Evolutionary conservation across 768 basidiomycete species (phyloP), one percentile per base, ranked within the genome.

Genomic region (Russula lepida): DNA sequence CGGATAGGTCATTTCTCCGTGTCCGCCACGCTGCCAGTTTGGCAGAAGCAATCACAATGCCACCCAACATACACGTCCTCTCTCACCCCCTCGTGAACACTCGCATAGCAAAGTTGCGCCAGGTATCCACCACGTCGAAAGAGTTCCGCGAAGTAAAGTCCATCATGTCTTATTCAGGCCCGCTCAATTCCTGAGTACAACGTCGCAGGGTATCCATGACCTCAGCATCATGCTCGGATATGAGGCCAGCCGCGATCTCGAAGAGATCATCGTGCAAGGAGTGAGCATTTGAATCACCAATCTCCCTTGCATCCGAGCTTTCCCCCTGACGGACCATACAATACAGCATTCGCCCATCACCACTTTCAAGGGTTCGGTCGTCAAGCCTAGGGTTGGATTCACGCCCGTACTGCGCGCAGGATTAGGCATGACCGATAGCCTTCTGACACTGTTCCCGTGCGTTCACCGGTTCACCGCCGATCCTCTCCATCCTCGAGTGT

Each of bases 341-440:
- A 15, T 17, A 3, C 58, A 61, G 91, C 72, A 84, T 77, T 86
- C 91, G 0, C 95, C 95, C 1, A 77, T 98, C 17, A 85, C 82
- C 2, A 71, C 82, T 3, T 98, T 92, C 74, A 86, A 78, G 19
- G 95, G 95, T 25, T 82, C 83, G 4, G 73, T 70, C 27, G 80
- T 98, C 72, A 88, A 86, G 66, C 82, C 87, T 8, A 80, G 83
- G 49, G 81, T 98, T 56, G 95, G 92, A 5, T 74, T 98, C 56
- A 86, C 91, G 2, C 95, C 95, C 43, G 92, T 98, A 68, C 77
- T 98, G 58, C 84, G 95, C 41, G 95, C 95, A 32, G 95, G 95
- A 6, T 75, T 95, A 64, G 92, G 93, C 19, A 95, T 98, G 92
- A 82, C 88, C 0, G 92, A 95, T 67, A 91, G 89, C 23, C 73